phyloP scores from a whole-genome alignment of 495 filamentous ascomycete species.

The Penicillium arizonense region DNA sequence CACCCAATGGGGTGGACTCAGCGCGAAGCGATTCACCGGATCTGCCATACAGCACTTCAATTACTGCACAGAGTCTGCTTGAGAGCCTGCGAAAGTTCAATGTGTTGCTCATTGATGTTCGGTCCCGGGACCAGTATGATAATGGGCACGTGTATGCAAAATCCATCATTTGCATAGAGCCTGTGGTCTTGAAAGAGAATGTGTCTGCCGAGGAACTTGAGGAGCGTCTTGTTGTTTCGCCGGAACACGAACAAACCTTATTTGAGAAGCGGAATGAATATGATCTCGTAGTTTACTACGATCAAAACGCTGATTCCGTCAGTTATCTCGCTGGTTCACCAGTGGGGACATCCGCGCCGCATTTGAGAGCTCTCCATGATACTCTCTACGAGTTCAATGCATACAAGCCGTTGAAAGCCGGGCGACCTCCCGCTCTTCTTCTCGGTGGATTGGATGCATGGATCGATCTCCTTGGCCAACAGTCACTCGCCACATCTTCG shows the following conservation, averaged over 20 bases:
- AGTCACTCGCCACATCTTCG: slow-evolving; percentile 58
- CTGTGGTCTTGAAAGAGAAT: slow-evolving; percentile 68
- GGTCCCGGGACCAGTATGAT: slow-evolving; percentile 78
- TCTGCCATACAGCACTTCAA: slow-evolving; percentile 59
- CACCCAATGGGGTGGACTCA: slow-evolving; percentile 40
- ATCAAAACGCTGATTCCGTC: slow-evolving; percentile 61
- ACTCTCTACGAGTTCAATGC: slow-evolving; percentile 81
- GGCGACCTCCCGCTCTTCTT: slow-evolving; percentile 69
- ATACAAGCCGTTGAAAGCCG: slow-evolving; percentile 65
- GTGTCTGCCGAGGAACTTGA: slow-evolving; percentile 84
- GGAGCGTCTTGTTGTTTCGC: slow-evolving; percentile 78
- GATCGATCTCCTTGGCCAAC: slow-evolving; percentile 72
- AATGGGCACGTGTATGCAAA: slow-evolving; percentile 80
- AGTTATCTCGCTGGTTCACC: slow-evolving; percentile 47
- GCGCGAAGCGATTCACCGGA: slow-evolving; percentile 42
- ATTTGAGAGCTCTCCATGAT: slow-evolving; percentile 68
- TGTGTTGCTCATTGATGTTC: slow-evolving; percentile 82
- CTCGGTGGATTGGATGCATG: slow-evolving; percentile 82
- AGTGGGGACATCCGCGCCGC: slow-evolving; percentile 50
- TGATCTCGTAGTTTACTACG: slow-evolving; percentile 89
- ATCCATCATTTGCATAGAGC: slow-evolving; percentile 86
- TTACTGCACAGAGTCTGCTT: slow-evolving; percentile 64
- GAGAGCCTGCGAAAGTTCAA: slow-evolving; percentile 61
- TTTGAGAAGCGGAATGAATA: slow-evolving; percentile 77
- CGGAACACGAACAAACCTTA: slow-evolving; percentile 66